Conservation (phyloP, 352 stramenopile species). For the Phytopythium kandeliae region DNA sequence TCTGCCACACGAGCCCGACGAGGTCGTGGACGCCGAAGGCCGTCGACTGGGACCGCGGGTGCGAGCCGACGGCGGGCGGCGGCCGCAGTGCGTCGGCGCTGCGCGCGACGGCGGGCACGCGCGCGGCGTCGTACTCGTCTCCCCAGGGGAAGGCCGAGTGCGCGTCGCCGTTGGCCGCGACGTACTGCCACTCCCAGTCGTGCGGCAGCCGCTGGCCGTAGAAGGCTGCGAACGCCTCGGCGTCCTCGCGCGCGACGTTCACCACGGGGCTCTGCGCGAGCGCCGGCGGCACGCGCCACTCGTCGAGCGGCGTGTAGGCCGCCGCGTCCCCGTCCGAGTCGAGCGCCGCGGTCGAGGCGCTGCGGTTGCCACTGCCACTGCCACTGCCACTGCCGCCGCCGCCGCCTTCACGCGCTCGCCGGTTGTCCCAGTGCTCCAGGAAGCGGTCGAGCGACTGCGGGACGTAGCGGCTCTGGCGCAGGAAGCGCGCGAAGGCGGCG, state of each 20-base stretch:
- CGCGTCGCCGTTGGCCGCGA: slow-evolving; percentile 58
- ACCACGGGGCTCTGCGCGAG: slow-evolving; percentile 64
- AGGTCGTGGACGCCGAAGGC: slow-evolving; percentile 65
- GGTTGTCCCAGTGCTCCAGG: slow-evolving; percentile 66
- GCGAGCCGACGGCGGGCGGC: slow-evolving; percentile 37
- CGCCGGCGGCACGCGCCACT: slow-evolving; percentile 42
- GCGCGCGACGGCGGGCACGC: slow-evolving; percentile 22
- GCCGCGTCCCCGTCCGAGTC: no score
- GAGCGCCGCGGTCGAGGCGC: no score
- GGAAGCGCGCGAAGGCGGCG: slow-evolving; percentile 51
- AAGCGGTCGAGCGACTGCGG: slow-evolving; percentile 57
- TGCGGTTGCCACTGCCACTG: no score
- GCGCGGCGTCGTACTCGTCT: slow-evolving; percentile 14
- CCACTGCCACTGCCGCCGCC: no score
- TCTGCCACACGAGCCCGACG: slow-evolving; percentile 81
- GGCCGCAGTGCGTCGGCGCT: slow-evolving; percentile 32
- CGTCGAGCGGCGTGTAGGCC: slow-evolving; percentile 6
- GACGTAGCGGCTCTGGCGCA: slow-evolving; percentile 44
- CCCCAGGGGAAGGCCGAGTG: slow-evolving; percentile 67
- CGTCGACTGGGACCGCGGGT: slow-evolving; percentile 33
- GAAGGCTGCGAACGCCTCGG: slow-evolving; percentile 55
- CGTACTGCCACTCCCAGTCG: slow-evolving; percentile 87
- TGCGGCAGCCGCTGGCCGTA: slow-evolving; percentile 73
- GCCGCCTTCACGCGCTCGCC: slow-evolving; percentile 1
- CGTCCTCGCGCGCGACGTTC: slow-evolving; percentile 71